phyloP scores from a whole-genome alignment of 345 rosid genomes.

The Lepidium africanum region DNA sequence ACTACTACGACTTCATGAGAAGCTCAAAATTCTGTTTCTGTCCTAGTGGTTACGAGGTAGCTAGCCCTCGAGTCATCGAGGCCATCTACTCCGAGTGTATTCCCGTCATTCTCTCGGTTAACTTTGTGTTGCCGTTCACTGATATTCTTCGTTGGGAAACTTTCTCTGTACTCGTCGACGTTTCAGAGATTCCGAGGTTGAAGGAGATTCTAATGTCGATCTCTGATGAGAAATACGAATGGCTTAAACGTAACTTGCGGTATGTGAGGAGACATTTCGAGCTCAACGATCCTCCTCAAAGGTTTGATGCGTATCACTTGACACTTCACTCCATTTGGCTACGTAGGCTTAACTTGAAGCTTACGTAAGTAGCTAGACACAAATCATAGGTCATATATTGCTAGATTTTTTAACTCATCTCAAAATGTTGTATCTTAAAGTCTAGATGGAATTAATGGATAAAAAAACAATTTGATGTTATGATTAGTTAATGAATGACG shows the following conservation, averaged over 20 bases:
- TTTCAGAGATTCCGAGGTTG: conserved; percentile 57
- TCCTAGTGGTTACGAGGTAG: conserved; percentile 91
- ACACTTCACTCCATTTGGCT: conserved; percentile 87
- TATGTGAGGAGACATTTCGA: conserved; percentile 62
- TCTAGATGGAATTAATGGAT: conserved; percentile 8
- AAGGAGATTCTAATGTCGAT: conserved; percentile 59
- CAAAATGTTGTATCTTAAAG: not conserved
- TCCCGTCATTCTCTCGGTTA: conserved; percentile 70
- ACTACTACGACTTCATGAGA: conserved; percentile 62
- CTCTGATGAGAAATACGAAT: conserved; percentile 45
- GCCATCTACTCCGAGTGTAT: conserved; percentile 77
- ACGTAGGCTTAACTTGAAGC: conserved; percentile 58
- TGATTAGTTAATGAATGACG: not conserved
- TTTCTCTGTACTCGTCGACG: conserved; percentile 52
- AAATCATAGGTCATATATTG: not conserved
- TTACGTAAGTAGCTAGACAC: conserved; percentile 15
- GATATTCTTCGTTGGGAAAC: conserved; percentile 87
- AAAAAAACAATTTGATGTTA: not conserved
- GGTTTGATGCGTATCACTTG: conserved; percentile 76
- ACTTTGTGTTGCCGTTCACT: conserved; percentile 70
- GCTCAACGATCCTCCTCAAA: conserved; percentile 65
- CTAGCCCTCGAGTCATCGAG: conserved; percentile 87
- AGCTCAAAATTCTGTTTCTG: conserved; percentile 78
- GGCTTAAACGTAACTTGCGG: conserved; percentile 45
- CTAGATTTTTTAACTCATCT: not conserved